Evolutionary conservation across 2,329 filamentous ascomycete genomes (phyloP).

Genomic region (Rutstroemia sp.): DNA sequence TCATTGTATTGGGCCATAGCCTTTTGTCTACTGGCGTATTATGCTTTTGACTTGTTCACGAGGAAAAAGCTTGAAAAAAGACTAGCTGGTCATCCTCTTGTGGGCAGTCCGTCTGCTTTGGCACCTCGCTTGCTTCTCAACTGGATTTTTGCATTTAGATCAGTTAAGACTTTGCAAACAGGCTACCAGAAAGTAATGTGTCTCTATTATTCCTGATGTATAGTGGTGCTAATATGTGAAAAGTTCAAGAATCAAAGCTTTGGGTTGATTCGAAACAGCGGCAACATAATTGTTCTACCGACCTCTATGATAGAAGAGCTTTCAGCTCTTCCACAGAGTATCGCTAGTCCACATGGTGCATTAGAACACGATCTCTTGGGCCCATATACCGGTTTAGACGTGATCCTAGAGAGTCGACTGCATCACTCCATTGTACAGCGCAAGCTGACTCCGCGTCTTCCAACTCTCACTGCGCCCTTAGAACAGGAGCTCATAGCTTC

Average conservation of each 20-base stretch:
- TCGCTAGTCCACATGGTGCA: not conserved
- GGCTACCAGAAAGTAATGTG: no score
- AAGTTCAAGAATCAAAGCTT: not conserved
- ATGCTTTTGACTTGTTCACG: no score
- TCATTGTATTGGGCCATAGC: no score
- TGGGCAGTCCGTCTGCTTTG: no score
- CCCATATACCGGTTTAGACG: not conserved
- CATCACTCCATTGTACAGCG: conserved; percentile 1
- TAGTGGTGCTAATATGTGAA: no score
- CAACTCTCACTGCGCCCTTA: not conserved
- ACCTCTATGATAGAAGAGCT: not conserved
- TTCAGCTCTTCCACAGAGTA: not conserved
- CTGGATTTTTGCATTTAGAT: no score
- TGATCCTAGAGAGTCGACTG: not conserved
- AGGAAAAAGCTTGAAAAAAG: no score
- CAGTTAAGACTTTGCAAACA: no score
- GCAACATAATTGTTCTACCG: not conserved
- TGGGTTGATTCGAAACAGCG: not conserved
- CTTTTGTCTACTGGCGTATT: no score
- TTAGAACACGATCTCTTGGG: not conserved
- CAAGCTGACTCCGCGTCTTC: not conserved
- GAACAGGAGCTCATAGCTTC: not conserved
- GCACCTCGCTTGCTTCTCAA: no score
- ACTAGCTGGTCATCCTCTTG: no score
- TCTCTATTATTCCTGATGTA: no score